Evolutionary conservation across 768 basidiomycete genomes (phyloP).

Genomic region (Xerocomellus dryophilus): DNA sequence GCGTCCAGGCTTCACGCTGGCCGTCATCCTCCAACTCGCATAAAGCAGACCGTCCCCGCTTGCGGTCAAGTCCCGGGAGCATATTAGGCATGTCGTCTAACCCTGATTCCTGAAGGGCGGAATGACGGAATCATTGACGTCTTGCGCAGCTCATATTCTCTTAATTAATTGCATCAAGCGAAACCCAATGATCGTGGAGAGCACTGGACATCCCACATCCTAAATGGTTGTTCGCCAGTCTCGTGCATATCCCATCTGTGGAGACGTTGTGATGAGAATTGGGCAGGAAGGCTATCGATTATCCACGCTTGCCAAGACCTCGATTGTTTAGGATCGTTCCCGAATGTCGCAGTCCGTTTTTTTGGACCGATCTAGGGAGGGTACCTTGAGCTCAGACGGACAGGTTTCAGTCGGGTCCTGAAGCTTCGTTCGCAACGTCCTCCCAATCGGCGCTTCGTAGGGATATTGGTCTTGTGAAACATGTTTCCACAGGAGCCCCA

Average conservation of each 20-base stretch:
- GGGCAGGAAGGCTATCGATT: slow-evolving; percentile 16
- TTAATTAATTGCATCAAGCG: too few relatives aligned
- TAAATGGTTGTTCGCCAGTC: too few relatives aligned
- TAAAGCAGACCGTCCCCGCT: too few relatives aligned
- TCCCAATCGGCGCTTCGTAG: neutral
- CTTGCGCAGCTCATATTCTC: neutral
- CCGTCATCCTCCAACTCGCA: neutral
- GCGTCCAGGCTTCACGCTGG: neutral
- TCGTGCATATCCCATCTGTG: neutral
- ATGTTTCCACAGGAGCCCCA: too few relatives aligned
- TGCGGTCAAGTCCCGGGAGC: neutral
- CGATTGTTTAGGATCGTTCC: neutral
- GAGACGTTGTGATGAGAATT: slow-evolving; percentile 1
- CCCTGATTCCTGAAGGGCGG: neutral
- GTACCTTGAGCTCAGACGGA: too few relatives aligned
- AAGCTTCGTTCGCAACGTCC: neutral
- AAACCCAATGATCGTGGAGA: slow-evolving; percentile 9
- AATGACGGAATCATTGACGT: neutral
- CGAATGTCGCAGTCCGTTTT: neutral
- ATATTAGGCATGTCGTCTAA: too few relatives aligned
- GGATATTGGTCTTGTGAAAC: neutral
- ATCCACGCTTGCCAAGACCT: neutral
- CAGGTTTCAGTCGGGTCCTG: too few relatives aligned
- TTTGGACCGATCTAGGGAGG: neutral
- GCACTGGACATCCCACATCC: too few relatives aligned